phyloP scores from a whole-genome alignment of 108 stramenopile genomes.

The Heterococcus sp. region DNA sequence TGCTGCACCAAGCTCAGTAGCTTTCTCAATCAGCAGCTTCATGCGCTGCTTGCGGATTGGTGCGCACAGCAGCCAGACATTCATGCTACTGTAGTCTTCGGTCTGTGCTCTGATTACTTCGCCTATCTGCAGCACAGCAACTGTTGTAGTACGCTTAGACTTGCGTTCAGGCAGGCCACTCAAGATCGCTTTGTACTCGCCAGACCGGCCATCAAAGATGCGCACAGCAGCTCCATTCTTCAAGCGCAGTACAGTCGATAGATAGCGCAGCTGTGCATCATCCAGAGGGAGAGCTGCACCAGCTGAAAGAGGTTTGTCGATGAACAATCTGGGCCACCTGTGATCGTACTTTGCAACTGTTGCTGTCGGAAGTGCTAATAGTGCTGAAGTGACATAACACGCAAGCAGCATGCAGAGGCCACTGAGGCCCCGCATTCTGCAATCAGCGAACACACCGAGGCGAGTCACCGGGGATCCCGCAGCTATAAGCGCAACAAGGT shows the following conservation, averaged over 20 bases:
- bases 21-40: constrained; percentile 57
- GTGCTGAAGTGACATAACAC: no score
- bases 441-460: no score
- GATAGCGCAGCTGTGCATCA: constrained; percentile 25
- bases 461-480: no score
- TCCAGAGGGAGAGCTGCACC: no score
- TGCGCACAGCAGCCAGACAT: constrained; percentile 39
- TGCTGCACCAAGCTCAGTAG: constrained; percentile 52
- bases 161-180: not conserved
- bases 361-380: no score
- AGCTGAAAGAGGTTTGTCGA: no score
- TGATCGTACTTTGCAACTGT: no score
- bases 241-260: constrained; percentile 46
- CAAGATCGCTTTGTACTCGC: constrained; percentile 17
- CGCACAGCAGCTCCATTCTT: constrained; percentile 25
- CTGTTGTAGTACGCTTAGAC: not conserved
- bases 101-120: not conserved
- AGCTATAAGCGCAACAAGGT: no score
- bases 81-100: not conserved
- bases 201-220: constrained; percentile 29
- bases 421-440: no score
- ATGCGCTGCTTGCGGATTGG: constrained; percentile 47
- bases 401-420: no score
- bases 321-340: no score
- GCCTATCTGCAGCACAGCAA: constrained; percentile 6